Base-by-base conservation (phyloP, 345 rosid genomes). In the Dipteronia dyeriana region DNA sequence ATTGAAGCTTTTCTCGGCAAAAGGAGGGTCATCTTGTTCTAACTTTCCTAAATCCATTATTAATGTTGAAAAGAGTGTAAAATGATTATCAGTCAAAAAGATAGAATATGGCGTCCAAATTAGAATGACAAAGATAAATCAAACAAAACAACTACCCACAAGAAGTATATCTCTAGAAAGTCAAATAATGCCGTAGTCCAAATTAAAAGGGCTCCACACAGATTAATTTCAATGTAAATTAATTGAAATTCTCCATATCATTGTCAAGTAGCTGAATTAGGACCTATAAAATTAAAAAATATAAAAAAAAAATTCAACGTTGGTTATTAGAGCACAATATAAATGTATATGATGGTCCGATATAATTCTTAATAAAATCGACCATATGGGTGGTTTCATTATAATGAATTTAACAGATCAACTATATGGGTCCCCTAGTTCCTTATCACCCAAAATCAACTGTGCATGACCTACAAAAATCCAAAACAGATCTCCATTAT, bases 401-500 rank as follows among this genome's bases (percentile, higher is more conserved):
- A 54, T 11, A 31, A 19, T 54, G 39, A 66, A 38, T 71, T 38
- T 62, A 53, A 16, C 5, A 53, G 45, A 67, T 69, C 51, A 17
- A 77, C 74, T 53, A 8, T 64, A 53, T 16, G 29, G 56, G 66
- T 10, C 64, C 56, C 38, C 38, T 34, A 70, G 59, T 59, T 68
- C 23, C 51, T 25, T 13, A 22, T 65, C 20, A 29, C 62, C 31
- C 56, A 13, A 38, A 13, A 38, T 54, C 8, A 4, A 9, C 9
- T 59, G 31, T 22, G 38, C 20, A 45, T 34, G 63, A 49, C 51
- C 22, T 64, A 71, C 9, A 51, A 43, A 71, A 53, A 26, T 14
- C 43, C 54, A 66, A 77, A 51, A 19, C 25, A 65, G 7, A 59
- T 49, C 81, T 75, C 51, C 67, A 68, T 38, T 59, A 59, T 41